Conservation (phyloP, 306 rosid species). For the Vigna angularis region DNA sequence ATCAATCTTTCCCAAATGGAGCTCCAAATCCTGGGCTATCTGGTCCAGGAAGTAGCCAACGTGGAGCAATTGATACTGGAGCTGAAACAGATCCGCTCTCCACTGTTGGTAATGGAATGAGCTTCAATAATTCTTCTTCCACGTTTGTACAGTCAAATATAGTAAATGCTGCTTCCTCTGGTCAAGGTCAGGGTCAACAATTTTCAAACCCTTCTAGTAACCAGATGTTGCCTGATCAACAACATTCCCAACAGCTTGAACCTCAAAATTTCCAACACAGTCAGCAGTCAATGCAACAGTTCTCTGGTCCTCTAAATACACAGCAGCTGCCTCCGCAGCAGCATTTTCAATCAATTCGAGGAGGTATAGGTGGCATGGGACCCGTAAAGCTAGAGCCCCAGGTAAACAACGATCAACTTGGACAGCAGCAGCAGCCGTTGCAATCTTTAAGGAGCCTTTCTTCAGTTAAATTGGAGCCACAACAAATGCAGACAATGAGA, state of each 20-base stretch:
- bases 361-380: conserved; percentile 72
- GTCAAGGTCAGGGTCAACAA: conserved; percentile 86
- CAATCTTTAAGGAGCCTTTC: conserved; percentile 71
- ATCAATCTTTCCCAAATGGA: conserved; percentile 82
- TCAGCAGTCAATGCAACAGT: conserved; percentile 92
- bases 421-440: conserved; percentile 73
- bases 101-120: conserved; percentile 75
- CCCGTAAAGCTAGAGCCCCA: conserved; percentile 89
- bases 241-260: conserved; percentile 83
- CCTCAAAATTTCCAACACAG: conserved; percentile 78
- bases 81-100: conserved; percentile 82
- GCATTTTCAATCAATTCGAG: conserved; percentile 85
- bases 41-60: conserved; percentile 78
- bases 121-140: conserved; percentile 65
- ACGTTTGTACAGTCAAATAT: conserved; percentile 70
- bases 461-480: conserved; percentile 84
- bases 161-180: conserved; percentile 69
- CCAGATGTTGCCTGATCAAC: conserved; percentile 82
- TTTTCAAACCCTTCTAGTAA: conserved; percentile 72
- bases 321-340: conserved; percentile 67
- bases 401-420: conserved; percentile 75
- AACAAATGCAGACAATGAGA: conserved; percentile 70
- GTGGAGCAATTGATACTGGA: conserved; percentile 73
- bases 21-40: conserved; percentile 73
- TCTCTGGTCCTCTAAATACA: conserved; percentile 67